Evolutionary conservation across 257 asterid species (phyloP), one percentile per base, ranked within the genome.

Genomic region (Cinchona pubescens): DNA sequence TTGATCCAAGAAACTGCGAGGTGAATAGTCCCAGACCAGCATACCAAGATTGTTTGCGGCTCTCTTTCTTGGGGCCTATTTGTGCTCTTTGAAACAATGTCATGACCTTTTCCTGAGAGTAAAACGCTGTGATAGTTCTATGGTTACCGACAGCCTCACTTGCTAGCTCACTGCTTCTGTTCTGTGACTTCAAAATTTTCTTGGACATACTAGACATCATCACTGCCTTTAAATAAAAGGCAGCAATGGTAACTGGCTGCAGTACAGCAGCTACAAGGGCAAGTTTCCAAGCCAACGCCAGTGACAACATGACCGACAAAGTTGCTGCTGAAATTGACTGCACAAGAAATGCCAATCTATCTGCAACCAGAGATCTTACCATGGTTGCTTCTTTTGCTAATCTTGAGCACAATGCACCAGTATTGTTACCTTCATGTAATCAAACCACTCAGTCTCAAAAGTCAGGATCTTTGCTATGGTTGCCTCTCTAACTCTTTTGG

Each of bases 41-140:
- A 61, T 84, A 82, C 94, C 89, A 89, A n/a, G 91, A 87, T 23
- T 89, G 89, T 30, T 79, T 71, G 46, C n/a, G n/a, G n/a, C n/a
- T n/a, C n/a, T n/a, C n/a, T n/a, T n/a, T n/a, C n/a, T n/a, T n/a
- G n/a, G n/a, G n/a, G n/a, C n/a, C n/a, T n/a, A n/a, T n/a, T n/a
- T n/a, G n/a, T 23, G 65, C 68, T 87, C n/a, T n/a, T n/a, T n/a
- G n/a, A n/a, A n/a, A n/a, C n/a, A n/a, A n/a, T n/a, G n/a, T n/a
- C n/a, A n/a, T n/a, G n/a, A n/a, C n/a, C n/a, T n/a, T n/a, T n/a
- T n/a, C n/a, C n/a, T n/a, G n/a, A n/a, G n/a, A n/a, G n/a, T n/a
- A n/a, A n/a, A n/a, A n/a, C n/a, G n/a, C n/a, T n/a, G n/a, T 80
- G 27, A 88, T 80, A 46, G 85, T 82, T 71, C 87, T 79, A 71